Evolutionary conservation across 208 protist genomes (phyloP), one percentile per base, ranked within the genome.

Genomic region (Crithidia sp.): DNA sequence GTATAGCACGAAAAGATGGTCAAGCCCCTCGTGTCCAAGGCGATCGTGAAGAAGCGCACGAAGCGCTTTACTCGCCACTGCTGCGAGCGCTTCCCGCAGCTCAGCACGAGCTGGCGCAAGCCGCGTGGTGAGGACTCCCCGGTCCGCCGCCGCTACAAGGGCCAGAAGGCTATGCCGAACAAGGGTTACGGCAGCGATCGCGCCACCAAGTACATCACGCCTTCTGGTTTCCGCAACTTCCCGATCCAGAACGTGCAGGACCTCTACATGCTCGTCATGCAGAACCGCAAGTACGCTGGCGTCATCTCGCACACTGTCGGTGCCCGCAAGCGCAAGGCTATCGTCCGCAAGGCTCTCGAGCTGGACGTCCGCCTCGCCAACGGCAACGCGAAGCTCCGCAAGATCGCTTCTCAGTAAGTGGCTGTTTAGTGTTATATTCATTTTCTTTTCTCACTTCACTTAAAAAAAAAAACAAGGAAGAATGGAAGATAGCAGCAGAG

Each of bases 221-320:
- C 98, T 37, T 96, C 97, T 52, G 98, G 98, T 72, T 99, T 99
- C 90, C 96, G 97, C 76, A 96, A 97, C 84, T 99, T 99, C 84
- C 85, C 87, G 58, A 92, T 99, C 65, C 85, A 87, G 84, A 99
- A 97, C 69, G 90, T 97, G 64, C 74, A 98, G 82, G 99, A 99
- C 74, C 91, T 99, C 52, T 98, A 99, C 85, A 94, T 99, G 85
- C 97, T 99, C 36, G 89, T 99, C 43, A 99, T 99, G 98, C 98
- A 99, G 85, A 99, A 99, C 97, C 95, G 98, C 76, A 99, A 97
- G 88, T 99, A 99, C 89, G 96, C 97, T 62, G 98, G 98, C 55
- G 97, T 99, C 74, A 99, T 99, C 82, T 87, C 91, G 41, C 83
- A 96, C 90, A 97, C 90, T 69, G 95, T 99, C 39, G 98, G 97